A percentile compares a stretch with the other conserved stretches of the same genome.
phyloP scores from a whole-genome alignment of 192 early-diverging fungal genomes.

The Backusella macrospora region DNA sequence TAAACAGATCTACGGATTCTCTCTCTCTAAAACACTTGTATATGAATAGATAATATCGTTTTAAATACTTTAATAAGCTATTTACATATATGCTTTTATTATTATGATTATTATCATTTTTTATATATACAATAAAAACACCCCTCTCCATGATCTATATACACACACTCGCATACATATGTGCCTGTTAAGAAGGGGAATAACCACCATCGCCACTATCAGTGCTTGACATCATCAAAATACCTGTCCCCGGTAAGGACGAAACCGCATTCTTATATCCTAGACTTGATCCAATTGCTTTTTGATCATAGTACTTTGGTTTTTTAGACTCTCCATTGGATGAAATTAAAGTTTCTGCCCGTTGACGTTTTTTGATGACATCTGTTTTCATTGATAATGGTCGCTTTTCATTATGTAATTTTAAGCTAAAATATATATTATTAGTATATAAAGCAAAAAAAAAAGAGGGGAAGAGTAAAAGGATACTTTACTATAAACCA shows the following conservation, averaged over 20 bases:
- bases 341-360: constrained; percentile 20
- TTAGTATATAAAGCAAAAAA: neutral
- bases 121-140: too few relatives aligned
- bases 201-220: too few relatives aligned
- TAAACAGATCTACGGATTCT: too few relatives aligned
- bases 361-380: constrained; percentile 42
- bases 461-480: constrained; percentile 7
- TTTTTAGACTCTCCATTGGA: neutral
- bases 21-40: too few relatives aligned
- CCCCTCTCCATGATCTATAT: too few relatives aligned
- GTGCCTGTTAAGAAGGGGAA: too few relatives aligned
- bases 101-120: too few relatives aligned
- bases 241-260: neutral
- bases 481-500: constrained; percentile 50
- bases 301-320: constrained; percentile 14
- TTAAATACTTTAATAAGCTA: too few relatives aligned
- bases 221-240: neutral
- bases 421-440: constrained; percentile 23
- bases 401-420: constrained; percentile 41
- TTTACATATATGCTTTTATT: too few relatives aligned
- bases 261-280: constrained; percentile 7
- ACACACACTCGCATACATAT: too few relatives aligned
- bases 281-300: neutral
- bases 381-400: constrained; percentile 43
- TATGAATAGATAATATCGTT: too few relatives aligned